Conservation (phyloP, 2,329 filamentous ascomycete species). For the Cordyceps tenuipes region DNA sequence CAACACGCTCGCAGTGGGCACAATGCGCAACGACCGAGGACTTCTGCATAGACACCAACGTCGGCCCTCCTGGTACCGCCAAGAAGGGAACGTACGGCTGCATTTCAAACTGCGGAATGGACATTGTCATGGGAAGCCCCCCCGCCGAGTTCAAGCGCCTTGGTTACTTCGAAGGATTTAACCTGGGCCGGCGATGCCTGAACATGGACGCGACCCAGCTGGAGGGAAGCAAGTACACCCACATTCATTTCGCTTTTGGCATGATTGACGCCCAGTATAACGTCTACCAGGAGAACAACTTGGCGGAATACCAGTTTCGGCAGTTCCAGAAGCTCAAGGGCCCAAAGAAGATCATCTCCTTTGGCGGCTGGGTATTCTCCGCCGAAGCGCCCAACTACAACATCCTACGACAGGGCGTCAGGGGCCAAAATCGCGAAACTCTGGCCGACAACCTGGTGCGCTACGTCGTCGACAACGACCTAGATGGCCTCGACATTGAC, state of each 20-base stretch:
- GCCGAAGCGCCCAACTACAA: slow-evolving; percentile 24
- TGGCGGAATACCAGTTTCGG: slow-evolving; percentile 20
- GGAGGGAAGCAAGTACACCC: slow-evolving; percentile 14
- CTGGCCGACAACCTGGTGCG: slow-evolving; percentile 23
- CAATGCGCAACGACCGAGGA: no score
- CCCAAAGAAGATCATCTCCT: slow-evolving; percentile 29
- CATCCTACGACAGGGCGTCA: slow-evolving; percentile 29
- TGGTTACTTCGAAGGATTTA: slow-evolving; percentile 18
- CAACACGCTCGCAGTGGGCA: no score
- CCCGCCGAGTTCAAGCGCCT: no score
- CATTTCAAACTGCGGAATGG: slow-evolving; percentile 17
- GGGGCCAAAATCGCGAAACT: slow-evolving; percentile 22
- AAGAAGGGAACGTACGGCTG: slow-evolving; percentile 10
- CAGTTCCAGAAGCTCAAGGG: slow-evolving; percentile 19
- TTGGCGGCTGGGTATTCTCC: slow-evolving; percentile 39
- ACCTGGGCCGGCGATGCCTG: slow-evolving; percentile 14
- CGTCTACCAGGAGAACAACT: slow-evolving; percentile 15
- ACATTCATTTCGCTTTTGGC: slow-evolving; percentile 21
- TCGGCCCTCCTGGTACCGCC: slow-evolving; percentile 11
- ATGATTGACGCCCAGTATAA: slow-evolving; percentile 15
- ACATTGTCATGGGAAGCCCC: no score
- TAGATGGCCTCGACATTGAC: slow-evolving; percentile 11
- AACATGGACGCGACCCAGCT: slow-evolving; percentile 18
- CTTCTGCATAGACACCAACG: slow-evolving; percentile 24
- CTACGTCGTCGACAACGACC: neutral